These are phyloP conservation scores for Bidens hawaiensis DNA, from an alignment of 140 eudicot species.

Conservation along the genomic window DNA sequence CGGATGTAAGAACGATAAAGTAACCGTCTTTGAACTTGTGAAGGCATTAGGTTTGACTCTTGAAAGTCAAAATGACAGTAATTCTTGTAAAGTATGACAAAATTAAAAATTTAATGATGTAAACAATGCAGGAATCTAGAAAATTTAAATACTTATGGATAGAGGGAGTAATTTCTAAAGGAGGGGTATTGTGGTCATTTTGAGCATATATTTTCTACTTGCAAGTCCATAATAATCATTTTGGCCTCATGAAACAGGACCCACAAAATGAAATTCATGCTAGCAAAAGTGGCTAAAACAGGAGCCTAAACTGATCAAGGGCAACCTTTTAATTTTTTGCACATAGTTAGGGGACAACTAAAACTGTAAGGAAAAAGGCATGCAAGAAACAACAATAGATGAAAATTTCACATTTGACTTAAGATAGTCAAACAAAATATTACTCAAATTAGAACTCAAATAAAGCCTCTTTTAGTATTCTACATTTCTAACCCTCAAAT, in stretches of 20 bases:
- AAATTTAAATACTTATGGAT: no score
- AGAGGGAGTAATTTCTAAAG: not conserved
- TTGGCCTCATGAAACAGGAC: not conserved
- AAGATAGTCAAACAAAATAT: not conserved
- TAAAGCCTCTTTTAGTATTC: not conserved
- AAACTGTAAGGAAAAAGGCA: not conserved
- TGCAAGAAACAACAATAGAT: not conserved
- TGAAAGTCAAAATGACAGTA: conserved; percentile 6
- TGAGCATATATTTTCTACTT: not conserved
- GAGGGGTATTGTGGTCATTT: not conserved
- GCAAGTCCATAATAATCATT: not conserved
- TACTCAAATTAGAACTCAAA: not conserved
- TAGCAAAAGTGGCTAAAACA: conserved; percentile 6
- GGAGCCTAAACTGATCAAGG: not conserved
- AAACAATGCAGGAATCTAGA: conserved; percentile 1
- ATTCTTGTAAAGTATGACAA: not conserved
- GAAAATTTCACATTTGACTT: conserved; percentile 2
- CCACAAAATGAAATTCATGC: conserved; percentile 6
- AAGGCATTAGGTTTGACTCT: not conserved
- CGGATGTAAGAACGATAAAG: not conserved
- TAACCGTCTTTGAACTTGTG: not conserved
- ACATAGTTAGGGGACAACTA: not conserved
- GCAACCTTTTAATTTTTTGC: conserved; percentile 1
- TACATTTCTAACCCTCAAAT: not conserved
- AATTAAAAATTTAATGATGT: not conserved